Base-by-base conservation (phyloP, 2,329 filamentous ascomycete genomes). In the Hypocreales sp. region DNA sequence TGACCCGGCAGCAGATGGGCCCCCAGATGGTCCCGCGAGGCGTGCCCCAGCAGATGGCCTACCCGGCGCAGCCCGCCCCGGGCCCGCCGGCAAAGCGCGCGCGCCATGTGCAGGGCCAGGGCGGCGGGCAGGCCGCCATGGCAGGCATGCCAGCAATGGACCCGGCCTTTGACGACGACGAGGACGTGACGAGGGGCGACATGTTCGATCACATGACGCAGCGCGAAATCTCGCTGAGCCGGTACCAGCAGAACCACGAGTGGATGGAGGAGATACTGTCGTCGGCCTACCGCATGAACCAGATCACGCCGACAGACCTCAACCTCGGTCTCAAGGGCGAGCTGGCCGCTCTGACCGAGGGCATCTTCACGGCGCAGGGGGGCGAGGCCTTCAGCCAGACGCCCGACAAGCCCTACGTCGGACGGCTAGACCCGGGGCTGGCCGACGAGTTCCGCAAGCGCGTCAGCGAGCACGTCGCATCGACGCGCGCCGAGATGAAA, bases 211-310 rank as follows among this genome's bases (percentile, higher is more conserved):
- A 83, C 36, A 61, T 94, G 35, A 87, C 83, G 1, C 86, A 86
- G 4, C 71, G 86, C 23, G 90, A 98, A 36, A 79, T 98, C 34
- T 92, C 84, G 40, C 62, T 82, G 33, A 72, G 74, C 36, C 72
- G 90, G 30, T 98, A 94, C 50, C 78, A 78, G 47, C 84, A 94
- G 46, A 92, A 98, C 42, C 87, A 98, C 44, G 83, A 93, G 50
- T 95, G 87, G 90, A 93, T 98, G 82, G 90, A 95, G 46, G 87
- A 98, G 53, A 76, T 98, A 16, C 69, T 95, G 29, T 82, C 80
- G 1, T 95, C 87, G 2, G 83, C 86, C 0, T 94, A 93, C 46
- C 67, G 79, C 15, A 79, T 87, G 35, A 69, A 68, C 26, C 82
- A 92, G 46, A 92, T 98, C 31, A 72, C 77, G 7, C 84, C 87